A percentile compares a stretch with the other conserved stretches of the same genome.
Conservation (phyloP, 768 basidiomycete species). For the Pulveroboletus sp. region DNA sequence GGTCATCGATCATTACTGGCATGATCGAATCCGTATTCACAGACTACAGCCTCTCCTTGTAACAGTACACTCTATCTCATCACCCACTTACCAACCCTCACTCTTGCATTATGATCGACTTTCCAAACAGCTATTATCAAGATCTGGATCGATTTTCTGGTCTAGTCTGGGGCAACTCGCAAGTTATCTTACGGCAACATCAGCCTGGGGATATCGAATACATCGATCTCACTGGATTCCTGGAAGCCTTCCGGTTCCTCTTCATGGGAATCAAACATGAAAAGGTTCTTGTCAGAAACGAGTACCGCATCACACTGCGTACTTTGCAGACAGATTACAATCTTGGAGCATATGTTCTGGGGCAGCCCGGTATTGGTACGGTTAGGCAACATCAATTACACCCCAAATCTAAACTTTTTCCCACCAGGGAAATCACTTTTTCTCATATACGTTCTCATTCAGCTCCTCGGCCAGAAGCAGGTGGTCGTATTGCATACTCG, state of each 20-base stretch:
- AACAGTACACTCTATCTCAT: too few relatives aligned
- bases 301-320: neutral
- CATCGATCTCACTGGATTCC: neutral
- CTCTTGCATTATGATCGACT: too few relatives aligned
- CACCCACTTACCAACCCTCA: too few relatives aligned
- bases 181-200: neutral
- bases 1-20: too few relatives aligned
- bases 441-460: neutral
- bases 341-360: neutral
- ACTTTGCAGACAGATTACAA: neutral
- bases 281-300: slow-evolving; percentile 4
- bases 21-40: too few relatives aligned
- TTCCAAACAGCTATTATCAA: too few relatives aligned
- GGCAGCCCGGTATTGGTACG: slow-evolving; percentile 8
- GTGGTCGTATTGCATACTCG: neutral
- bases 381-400: neutral
- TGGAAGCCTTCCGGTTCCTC: neutral
- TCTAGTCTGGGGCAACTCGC: neutral
- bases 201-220: neutral
- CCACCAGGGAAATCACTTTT: slow-evolving; percentile 1
- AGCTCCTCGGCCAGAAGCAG: neutral
- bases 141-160: neutral
- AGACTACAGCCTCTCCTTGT: too few relatives aligned
- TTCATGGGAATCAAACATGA: neutral
- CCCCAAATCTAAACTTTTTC: too few relatives aligned